Percentiles rank a stretch among this genome's conserved stretches.
Conservation (phyloP, 169 alveolate species). For the Cryptosporidium sp. region DNA sequence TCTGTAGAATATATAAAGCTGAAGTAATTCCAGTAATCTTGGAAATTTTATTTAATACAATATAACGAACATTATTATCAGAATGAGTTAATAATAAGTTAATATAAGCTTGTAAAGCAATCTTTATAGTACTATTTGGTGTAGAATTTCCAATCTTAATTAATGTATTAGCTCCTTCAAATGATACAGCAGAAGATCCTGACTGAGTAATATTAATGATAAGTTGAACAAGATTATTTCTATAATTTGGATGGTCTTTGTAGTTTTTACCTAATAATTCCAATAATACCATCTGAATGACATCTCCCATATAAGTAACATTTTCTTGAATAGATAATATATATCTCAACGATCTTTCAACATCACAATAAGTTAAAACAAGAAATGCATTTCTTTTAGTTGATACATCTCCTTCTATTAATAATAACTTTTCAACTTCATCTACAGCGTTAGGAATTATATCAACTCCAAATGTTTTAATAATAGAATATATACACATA, state of each 20-base stretch:
- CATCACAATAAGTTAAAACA: constrained; percentile 86
- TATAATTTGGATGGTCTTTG: constrained; percentile 84
- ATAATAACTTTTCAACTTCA: constrained; percentile 78
- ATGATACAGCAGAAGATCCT: constrained; percentile 85
- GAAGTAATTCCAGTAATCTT: constrained; percentile 61
- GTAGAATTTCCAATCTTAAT: constrained; percentile 77
- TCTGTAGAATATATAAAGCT: constrained; percentile 50
- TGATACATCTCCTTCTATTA: constrained; percentile 90
- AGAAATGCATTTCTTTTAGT: constrained; percentile 93
- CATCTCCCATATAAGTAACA: constrained; percentile 80
- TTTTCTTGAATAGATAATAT: constrained; percentile 76
- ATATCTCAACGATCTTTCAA: constrained; percentile 88
- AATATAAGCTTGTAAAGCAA: constrained; percentile 85
- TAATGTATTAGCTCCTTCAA: constrained; percentile 91
- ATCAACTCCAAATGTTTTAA: constrained; percentile 88
- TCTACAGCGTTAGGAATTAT: constrained; percentile 88
- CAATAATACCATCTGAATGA: constrained; percentile 87
- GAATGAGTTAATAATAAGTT: constrained; percentile 84
- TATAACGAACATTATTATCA: constrained; percentile 88
- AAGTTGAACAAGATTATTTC: constrained; percentile 83
- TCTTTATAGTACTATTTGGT: constrained; percentile 82
- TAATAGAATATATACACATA: constrained; percentile 90
- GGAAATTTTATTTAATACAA: constrained; percentile 84
- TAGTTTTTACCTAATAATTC: constrained; percentile 90
- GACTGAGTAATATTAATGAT: constrained; percentile 78